Evolutionary conservation across 371 early-diverging fungal genomes (phyloP), one percentile per base, ranked within the genome.

Genomic region (Syncephalastrum sp.): DNA sequence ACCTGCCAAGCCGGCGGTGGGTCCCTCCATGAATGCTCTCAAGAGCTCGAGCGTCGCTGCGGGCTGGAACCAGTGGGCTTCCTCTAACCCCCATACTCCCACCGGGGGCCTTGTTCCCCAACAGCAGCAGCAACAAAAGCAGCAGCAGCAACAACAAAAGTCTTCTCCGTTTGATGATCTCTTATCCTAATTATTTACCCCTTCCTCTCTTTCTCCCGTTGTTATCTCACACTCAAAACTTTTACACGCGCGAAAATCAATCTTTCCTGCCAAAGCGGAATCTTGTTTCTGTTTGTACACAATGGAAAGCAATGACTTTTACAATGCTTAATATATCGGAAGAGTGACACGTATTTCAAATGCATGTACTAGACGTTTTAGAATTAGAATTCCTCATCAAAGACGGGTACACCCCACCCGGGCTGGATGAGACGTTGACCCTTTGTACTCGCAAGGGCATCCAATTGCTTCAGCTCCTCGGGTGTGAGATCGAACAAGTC

Each of bases 11-110:
- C 61, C 67, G 45, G 55, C 72, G 33, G 25, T 57, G 12, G 84
- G 82, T 0, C 81, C 81, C 15, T 84, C 84, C 8, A 84, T 84
- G 82, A 84, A 84, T 25, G 66, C 84, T 4, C 59, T 84, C 67
- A 82, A 80, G 53, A 70, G 60, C 51, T 72, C 67, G 2, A 73
- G 67, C 54, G 59, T 63, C 3, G 64, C 64, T 54, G 64, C 77
- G 13, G 64, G 68, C 33, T 78, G 80, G 80, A 69, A 63, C 19
- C 63, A 67, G 19, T 77, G 74, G 74, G 80, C 80, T 19, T 43
- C 57, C 15, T 54, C 57, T 33, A 60, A 60, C 47, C 53, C 60
- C 55, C 19, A 49, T 53, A 10, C 44, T 41, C 12, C 47, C 19
- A 7, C 56, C 59, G 12, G 25, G 42, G 5, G 19, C 55, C 24